Evolutionary conservation across 495 filamentous ascomycete genomes (phyloP).

Genomic region (Penicillium atrosanguineum): DNA sequence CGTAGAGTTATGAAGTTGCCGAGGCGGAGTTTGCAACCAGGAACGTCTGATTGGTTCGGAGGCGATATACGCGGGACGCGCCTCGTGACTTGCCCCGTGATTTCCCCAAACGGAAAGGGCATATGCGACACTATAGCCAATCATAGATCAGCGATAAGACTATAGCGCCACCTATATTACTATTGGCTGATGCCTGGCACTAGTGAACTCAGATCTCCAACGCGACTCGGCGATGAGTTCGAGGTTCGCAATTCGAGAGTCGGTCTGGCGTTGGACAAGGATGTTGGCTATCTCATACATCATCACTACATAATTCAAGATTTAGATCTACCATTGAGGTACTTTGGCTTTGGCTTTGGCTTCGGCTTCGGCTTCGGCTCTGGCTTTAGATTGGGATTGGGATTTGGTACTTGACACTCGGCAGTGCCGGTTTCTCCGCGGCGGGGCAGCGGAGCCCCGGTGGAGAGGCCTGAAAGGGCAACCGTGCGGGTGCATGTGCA

Average conservation of each 20-base stretch:
- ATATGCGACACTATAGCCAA: conserved; percentile 1
- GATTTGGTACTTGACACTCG: no score
- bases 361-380: no score
- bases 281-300: not conserved
- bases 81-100: not conserved
- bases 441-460: not conserved
- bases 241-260: not conserved
- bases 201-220: conserved; percentile 4
- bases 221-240: no score
- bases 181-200: not conserved
- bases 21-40: not conserved
- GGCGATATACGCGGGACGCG: not conserved
- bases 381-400: no score
- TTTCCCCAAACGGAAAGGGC: not conserved
- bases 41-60: not conserved
- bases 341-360: no score
- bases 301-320: not conserved
- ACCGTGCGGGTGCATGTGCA: not conserved
- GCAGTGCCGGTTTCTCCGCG: not conserved
- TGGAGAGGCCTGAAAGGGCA: not conserved
- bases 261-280: not conserved
- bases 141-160: conserved; percentile 5
- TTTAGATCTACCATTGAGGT: no score
- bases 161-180: conserved; percentile 10
- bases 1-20: not conserved